Conservation (phyloP, 768 basidiomycete genomes). For the button mushroom (Agaricus bisporus) region DNA sequence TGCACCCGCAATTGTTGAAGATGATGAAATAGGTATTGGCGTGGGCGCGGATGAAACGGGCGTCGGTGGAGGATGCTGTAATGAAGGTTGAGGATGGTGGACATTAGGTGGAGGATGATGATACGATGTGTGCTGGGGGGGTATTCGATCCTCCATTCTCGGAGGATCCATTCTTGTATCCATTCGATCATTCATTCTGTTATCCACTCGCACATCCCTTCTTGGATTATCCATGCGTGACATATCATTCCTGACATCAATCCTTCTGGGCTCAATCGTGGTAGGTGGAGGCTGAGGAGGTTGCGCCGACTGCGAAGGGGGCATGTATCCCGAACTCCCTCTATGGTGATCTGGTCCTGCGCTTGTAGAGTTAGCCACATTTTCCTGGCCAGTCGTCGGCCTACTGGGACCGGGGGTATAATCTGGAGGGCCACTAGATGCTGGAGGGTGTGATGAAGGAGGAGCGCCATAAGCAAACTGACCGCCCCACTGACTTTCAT, state of each 20-base stretch:
- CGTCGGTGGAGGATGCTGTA: conserved; percentile 7
- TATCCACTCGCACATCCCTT: background rate
- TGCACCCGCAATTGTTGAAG: conserved; percentile 11
- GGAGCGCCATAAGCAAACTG: conserved; percentile 6
- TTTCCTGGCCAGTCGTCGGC: conserved; percentile 8
- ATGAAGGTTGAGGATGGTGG: conserved; percentile 5
- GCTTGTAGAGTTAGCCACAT: background rate
- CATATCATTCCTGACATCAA: conserved; percentile 3
- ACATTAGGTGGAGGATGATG: background rate
- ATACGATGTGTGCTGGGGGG: conserved; percentile 5
- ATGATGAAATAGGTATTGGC: conserved; percentile 7
- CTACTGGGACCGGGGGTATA: background rate
- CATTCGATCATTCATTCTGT: background rate
- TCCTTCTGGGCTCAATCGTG: conserved; percentile 6
- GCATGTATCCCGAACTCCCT: conserved; percentile 6
- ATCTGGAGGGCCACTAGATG: background rate
- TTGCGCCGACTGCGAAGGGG: conserved; percentile 1
- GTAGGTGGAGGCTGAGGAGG: background rate
- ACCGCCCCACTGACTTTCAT: conserved; percentile 6
- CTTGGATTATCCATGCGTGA: background rate
- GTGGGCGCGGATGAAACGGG: conserved; percentile 9
- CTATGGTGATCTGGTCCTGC: background rate
- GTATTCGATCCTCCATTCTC: conserved; percentile 1
- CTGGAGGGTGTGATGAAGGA: conserved; percentile 4
- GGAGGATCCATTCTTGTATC: conserved; percentile 3